Evolutionary conservation across 257 asterid species (phyloP), one percentile per base, ranked within the genome.

Genomic region (Dorcoceras hygrometricum): DNA sequence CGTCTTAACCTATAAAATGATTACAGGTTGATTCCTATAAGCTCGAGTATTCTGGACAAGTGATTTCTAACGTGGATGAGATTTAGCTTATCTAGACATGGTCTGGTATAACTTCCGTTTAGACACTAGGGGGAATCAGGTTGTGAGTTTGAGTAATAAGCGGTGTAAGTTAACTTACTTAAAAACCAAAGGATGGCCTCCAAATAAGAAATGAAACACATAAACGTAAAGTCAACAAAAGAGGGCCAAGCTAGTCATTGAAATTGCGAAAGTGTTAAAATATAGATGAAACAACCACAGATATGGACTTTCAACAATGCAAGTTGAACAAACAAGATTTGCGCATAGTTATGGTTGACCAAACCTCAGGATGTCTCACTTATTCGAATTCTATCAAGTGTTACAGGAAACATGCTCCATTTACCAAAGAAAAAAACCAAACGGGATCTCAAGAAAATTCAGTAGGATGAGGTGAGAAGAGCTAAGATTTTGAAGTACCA

Each of bases 401-500:
- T 12, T 43, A 3, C 51, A 6, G 51, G 19, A 14, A 43, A 43
- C 48, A 43, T 43, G 51, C 51, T 6, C 48, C 51, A 43, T 14
- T 43, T 43, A 43, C 19, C 51, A n/a, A 43, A 12, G 19, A 43
- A 14, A 43, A 43, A 43, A 14, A 12, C 19, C 0, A 14, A 3
- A 39, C n/a, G 14, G 51, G n/a, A n/a, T 43, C 19, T 14, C 51
- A 43, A 43, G 19, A 43, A 43, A 43, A 5, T 2, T 63, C 23
- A 24, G 39, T 51, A 54, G 19, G 22, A 34, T 48, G 34, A 69
- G 60, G 43, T 25, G 18, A 29, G 7, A 60, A 22, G 36, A 62
- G 56, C 32, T 27, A n/a, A 51, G n/a, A 62, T 43, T 59, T 22
- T 56, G 24, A 34, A 72, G 66, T 79, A 91, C 99, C 99, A 94